Conservation (phyloP, 306 rosid species). For the Sesbania bispinosa region DNA sequence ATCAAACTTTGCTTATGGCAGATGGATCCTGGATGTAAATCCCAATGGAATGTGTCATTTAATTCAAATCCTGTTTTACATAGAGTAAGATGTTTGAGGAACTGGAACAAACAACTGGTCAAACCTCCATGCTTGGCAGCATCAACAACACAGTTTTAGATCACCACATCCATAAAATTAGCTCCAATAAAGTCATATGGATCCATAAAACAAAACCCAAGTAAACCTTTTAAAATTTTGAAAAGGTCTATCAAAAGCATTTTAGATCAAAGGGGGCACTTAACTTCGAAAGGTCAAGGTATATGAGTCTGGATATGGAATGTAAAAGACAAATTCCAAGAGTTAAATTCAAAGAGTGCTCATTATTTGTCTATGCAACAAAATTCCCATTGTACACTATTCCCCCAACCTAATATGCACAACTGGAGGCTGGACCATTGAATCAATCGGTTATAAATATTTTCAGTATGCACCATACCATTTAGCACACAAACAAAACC, state of each 20-base stretch:
- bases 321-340: neutral
- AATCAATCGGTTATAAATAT: neutral
- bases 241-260: neutral
- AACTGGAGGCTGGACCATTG: neutral
- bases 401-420: neutral
- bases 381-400: neutral
- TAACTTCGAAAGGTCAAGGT: neutral
- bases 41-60: neutral
- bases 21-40: neutral
- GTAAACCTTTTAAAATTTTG: neutral
- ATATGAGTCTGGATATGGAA: neutral
- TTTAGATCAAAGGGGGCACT: neutral
- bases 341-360: neutral
- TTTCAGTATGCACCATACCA: neutral
- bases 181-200: slow-evolving; percentile 2
- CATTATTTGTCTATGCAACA: neutral
- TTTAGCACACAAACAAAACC: neutral
- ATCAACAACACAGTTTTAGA: neutral
- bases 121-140: slow-evolving; percentile 12
- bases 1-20: neutral
- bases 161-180: neutral
- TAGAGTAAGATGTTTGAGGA: neutral
- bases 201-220: neutral
- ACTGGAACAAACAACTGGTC: neutral
- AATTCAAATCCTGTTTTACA: neutral